These are phyloP conservation scores for Dispira simplex DNA, from an alignment of 192 early-diverging fungal genomes.

Conservation along the genomic window DNA sequence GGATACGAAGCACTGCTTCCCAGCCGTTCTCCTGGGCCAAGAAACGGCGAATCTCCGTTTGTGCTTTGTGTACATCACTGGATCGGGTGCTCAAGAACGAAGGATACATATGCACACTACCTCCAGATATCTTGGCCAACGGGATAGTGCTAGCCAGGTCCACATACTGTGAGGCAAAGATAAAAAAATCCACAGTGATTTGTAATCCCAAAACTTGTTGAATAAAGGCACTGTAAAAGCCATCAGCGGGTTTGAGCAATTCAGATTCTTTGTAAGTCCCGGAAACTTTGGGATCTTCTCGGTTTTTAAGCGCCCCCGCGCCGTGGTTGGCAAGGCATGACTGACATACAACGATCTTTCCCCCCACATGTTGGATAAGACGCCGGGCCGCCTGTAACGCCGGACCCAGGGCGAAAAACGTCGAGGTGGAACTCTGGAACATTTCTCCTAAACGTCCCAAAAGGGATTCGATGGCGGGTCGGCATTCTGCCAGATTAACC, in stretches of 20 bases:
- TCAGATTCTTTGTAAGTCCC: constrained; percentile 81
- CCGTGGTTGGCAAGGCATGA: constrained; percentile 70
- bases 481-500: constrained; percentile 74
- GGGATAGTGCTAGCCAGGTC: constrained; percentile 74
- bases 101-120: constrained; percentile 65
- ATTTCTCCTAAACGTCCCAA: constrained; percentile 67
- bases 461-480: constrained; percentile 64
- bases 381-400: constrained; percentile 54
- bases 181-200: constrained; percentile 72
- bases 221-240: constrained; percentile 70
- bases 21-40: constrained; percentile 67
- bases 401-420: constrained; percentile 66
- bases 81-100: constrained; percentile 60
- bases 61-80: constrained; percentile 62
- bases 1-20: constrained; percentile 75
- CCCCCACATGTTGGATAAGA: constrained; percentile 68
- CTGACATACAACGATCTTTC: constrained; percentile 82
- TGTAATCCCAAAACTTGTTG: constrained; percentile 66
- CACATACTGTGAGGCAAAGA: constrained; percentile 78
- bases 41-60: constrained; percentile 51
- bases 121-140: constrained; percentile 72
- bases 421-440: constrained; percentile 58
- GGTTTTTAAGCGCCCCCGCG: constrained; percentile 66
- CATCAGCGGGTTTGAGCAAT: constrained; percentile 73
- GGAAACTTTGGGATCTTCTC: constrained; percentile 82